These are phyloP conservation scores for Globisporangium perplexum DNA, from an alignment of 352 stramenopile species.

Conservation along the genomic window DNA sequence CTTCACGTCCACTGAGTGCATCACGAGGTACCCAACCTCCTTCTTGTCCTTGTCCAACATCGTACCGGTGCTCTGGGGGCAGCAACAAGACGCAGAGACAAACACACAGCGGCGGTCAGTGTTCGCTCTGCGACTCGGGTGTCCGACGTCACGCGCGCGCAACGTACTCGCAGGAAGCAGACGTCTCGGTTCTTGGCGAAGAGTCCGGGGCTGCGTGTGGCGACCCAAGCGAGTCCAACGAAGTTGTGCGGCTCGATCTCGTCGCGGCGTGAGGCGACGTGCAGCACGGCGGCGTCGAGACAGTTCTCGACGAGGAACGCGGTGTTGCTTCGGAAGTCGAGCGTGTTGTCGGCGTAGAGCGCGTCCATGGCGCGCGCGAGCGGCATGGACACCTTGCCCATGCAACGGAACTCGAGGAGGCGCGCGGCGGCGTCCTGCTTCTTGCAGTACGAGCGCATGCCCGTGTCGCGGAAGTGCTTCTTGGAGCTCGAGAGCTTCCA, in stretches of 20 bases:
- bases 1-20: conserved; percentile 49
- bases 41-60: conserved; percentile 33
- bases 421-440: conserved; percentile 26
- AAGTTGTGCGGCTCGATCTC: conserved; percentile 43
- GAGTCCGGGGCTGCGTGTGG: conserved; percentile 28
- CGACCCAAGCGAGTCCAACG: conserved; percentile 68
- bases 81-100: neutral
- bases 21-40: conserved; percentile 50
- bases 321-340: conserved; percentile 49
- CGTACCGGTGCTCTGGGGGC: conserved; percentile 33
- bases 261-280: conserved; percentile 31
- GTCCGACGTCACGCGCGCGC: neutral
- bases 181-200: conserved; percentile 60
- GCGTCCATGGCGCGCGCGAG: conserved; percentile 40
- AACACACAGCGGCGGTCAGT: neutral
- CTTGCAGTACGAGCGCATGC: conserved; percentile 54
- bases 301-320: conserved; percentile 52
- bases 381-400: conserved; percentile 45
- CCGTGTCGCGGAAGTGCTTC: conserved; percentile 57
- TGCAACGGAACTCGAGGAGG: conserved; percentile 57
- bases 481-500: conserved; percentile 72
- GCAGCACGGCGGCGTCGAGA: conserved; percentile 56
- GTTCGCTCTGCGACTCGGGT: neutral
- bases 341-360: conserved; percentile 56
- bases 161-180: conserved; percentile 42